Conservation (phyloP, 1,139 yeast genomes). For the Hyphopichia khmerensis region DNA sequence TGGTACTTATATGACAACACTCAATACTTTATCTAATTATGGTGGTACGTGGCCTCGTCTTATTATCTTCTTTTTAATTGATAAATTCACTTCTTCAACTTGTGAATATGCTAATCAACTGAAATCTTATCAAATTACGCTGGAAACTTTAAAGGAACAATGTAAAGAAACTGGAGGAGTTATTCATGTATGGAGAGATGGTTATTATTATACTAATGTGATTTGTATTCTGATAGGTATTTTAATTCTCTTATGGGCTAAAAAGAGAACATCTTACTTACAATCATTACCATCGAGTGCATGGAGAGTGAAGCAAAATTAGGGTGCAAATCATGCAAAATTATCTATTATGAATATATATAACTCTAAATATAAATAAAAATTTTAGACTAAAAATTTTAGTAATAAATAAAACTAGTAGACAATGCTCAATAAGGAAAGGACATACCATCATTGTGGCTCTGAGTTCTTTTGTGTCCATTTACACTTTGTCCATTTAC, state of each 20-base stretch:
- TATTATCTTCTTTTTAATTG: conserved; percentile 75
- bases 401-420: no score
- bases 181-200: conserved; percentile 63
- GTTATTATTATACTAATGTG: conserved; percentile 76
- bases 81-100: conserved; percentile 63
- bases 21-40: conserved; percentile 85
- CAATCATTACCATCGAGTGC: conserved; percentile 65
- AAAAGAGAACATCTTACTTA: conserved; percentile 52
- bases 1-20: conserved; percentile 96
- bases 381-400: no score
- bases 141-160: conserved; percentile 39
- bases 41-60: conserved; percentile 99
- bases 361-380: no score
- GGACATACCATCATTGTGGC: background rate
- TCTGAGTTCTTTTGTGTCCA: background rate
- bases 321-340: background rate
- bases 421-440: no score
- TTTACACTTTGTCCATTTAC: background rate
- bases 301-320: conserved; percentile 56
- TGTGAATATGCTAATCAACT: conserved; percentile 36
- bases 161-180: conserved; percentile 59
- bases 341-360: no score
- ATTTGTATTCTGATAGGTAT: conserved; percentile 71
- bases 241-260: conserved; percentile 68
- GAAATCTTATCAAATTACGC: conserved; percentile 13